Conservation (phyloP, 768 basidiomycete species). For the Clitopilus hobsonii region DNA sequence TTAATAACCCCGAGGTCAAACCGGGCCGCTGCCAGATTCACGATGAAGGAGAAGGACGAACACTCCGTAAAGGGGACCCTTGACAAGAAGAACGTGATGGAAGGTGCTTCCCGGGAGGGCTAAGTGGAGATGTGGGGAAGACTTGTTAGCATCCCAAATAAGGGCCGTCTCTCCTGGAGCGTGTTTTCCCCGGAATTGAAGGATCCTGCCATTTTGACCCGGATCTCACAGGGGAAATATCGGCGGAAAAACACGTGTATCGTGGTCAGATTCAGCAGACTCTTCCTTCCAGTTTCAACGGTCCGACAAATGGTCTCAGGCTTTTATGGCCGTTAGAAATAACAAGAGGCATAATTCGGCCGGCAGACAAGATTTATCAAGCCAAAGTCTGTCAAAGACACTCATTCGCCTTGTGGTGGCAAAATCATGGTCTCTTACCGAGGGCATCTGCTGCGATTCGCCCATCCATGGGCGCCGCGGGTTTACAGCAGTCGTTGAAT, state of each 20-base stretch:
- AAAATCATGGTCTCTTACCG: background rate
- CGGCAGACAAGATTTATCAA: background rate
- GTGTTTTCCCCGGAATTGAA: slow-evolving; percentile 10
- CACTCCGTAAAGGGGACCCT: slow-evolving; percentile 1
- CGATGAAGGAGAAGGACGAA: background rate
- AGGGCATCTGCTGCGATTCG: background rate
- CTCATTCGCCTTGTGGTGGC: background rate
- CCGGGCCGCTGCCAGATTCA: background rate
- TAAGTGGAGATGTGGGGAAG: background rate
- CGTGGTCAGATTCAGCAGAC: background rate
- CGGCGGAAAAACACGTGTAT: slow-evolving; percentile 11
- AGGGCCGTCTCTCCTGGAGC: background rate
- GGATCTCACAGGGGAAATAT: slow-evolving; percentile 5
- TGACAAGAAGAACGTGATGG: background rate
- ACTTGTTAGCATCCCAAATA: background rate
- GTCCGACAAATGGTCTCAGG: background rate
- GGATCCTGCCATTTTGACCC: slow-evolving; percentile 2
- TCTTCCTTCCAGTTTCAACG: background rate
- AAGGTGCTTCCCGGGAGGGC: background rate
- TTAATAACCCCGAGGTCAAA: background rate
- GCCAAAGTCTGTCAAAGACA: background rate
- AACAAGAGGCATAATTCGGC: background rate
- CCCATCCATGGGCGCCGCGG: background rate
- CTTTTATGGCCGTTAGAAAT: background rate
- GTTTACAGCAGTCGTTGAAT: background rate